These are phyloP conservation scores for Adansonia gregorii DNA, from an alignment of 441 rosid species.

Conservation along the genomic window DNA sequence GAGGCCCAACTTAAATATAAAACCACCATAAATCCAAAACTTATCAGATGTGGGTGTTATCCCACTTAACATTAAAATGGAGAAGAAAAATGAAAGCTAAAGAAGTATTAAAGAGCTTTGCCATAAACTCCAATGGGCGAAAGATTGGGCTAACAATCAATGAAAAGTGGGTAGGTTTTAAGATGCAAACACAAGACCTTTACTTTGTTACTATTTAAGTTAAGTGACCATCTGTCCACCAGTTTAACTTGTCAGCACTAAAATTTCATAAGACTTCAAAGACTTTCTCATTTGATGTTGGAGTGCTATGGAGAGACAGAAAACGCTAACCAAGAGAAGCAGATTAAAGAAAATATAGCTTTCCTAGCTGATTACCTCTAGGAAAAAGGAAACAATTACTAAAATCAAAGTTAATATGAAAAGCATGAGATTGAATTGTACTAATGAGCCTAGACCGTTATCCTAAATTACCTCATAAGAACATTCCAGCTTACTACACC, in stretches of 20 bases:
- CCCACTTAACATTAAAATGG: not conserved
- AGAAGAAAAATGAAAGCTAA: not conserved
- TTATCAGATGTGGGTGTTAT: not conserved
- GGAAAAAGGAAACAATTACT: not conserved
- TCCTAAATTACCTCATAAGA: conserved; percentile 63
- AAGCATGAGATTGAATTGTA: not conserved
- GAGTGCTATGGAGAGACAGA: not conserved
- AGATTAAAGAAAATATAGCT: not conserved
- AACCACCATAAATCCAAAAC: not conserved
- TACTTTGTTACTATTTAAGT: not conserved
- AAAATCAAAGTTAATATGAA: not conserved
- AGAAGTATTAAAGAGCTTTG: not conserved
- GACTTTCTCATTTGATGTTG: not conserved
- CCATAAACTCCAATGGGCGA: conserved; percentile 11
- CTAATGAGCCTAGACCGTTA: not conserved
- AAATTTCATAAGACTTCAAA: not conserved
- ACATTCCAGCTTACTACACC: conserved; percentile 92
- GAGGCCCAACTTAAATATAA: not conserved
- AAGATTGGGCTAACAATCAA: not conserved
- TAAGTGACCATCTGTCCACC: not conserved
- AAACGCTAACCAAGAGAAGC: not conserved
- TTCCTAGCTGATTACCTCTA: not conserved
- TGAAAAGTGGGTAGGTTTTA: conserved; percentile 1
- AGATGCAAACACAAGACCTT: not conserved
- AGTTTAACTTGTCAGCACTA: not conserved